These are phyloP conservation scores for Vachellia pachyceras DNA, from an alignment of 306 rosid genomes.

Conservation along the genomic window DNA sequence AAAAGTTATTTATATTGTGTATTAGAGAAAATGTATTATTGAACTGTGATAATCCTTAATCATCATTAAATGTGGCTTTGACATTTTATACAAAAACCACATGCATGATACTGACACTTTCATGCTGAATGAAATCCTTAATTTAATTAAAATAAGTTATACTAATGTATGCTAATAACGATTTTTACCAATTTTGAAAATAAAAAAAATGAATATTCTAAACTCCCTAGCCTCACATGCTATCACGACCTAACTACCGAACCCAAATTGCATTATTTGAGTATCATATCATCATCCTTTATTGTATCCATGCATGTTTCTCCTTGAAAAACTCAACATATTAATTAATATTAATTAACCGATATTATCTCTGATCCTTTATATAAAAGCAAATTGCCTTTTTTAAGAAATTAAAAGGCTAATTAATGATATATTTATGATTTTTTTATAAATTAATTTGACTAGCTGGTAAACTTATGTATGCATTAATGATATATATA, in stretches of 20 bases:
- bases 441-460: no score
- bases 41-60: background rate
- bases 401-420: no score
- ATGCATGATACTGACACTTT: constrained; percentile 22
- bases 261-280: background rate
- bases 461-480: no score
- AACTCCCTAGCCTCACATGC: background rate
- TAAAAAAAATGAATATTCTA: background rate
- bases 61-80: background rate
- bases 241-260: background rate
- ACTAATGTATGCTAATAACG: no score
- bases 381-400: no score
- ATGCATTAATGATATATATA: no score
- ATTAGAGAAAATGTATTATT: no score
- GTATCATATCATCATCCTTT: background rate
- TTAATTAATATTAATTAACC: no score
- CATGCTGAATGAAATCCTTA: background rate
- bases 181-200: background rate
- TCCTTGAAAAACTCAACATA: background rate
- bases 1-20: no score
- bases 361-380: no score
- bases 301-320: background rate
- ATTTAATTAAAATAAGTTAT: background rate
- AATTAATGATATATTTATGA: no score
- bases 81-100: constrained; percentile 26